Evolutionary conservation across 2,329 filamentous ascomycete species (phyloP).

Genomic region (Karstenula rhodostoma): DNA sequence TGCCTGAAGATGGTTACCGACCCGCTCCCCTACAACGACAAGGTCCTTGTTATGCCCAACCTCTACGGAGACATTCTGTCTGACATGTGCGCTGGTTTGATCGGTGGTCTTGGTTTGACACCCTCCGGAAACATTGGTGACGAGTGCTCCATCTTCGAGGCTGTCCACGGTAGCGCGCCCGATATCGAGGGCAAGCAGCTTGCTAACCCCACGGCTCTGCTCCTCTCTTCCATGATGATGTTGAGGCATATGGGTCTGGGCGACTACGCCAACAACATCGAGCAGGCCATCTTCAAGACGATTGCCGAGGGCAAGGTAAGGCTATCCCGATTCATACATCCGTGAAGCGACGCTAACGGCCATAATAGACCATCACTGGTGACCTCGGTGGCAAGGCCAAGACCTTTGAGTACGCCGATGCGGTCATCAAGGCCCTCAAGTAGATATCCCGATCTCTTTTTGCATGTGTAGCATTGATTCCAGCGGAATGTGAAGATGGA

Average conservation of each 20-base stretch:
- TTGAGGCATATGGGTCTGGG: conserved; percentile 95
- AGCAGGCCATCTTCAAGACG: conserved; percentile 94
- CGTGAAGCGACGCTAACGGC: conserved; percentile 23
- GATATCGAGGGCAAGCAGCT: conserved; percentile 96
- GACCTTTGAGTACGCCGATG: conserved; percentile 91
- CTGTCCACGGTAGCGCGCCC: conserved; percentile 95
- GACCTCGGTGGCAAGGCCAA: conserved; percentile 96
- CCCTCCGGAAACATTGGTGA: conserved; percentile 99
- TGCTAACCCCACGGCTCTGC: conserved; percentile 95
- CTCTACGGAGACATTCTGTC: conserved; percentile 99
- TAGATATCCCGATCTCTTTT: conserved; percentile 33
- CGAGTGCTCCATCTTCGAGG: conserved; percentile 99
- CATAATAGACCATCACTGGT: conserved; percentile 76
- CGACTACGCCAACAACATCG: conserved; percentile 85
- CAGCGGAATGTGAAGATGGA: conserved; percentile 33
- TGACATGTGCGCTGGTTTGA: conserved; percentile 98
- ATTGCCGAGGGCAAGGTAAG: conserved; percentile 90
- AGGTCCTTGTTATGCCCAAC: conserved; percentile 97
- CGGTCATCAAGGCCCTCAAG: conserved; percentile 77
- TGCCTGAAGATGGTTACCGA: conserved; percentile 99
- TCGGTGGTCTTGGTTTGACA: conserved; percentile 95
- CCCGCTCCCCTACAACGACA: conserved; percentile 96
- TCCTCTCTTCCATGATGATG: conserved; percentile 99
- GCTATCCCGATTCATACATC: conserved; percentile 11
- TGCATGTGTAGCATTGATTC: conserved; percentile 20